Evolutionary conservation across 495 filamentous ascomycete genomes (phyloP), one percentile per base, ranked within the genome.

Genomic region (Pyronema domesticum): DNA sequence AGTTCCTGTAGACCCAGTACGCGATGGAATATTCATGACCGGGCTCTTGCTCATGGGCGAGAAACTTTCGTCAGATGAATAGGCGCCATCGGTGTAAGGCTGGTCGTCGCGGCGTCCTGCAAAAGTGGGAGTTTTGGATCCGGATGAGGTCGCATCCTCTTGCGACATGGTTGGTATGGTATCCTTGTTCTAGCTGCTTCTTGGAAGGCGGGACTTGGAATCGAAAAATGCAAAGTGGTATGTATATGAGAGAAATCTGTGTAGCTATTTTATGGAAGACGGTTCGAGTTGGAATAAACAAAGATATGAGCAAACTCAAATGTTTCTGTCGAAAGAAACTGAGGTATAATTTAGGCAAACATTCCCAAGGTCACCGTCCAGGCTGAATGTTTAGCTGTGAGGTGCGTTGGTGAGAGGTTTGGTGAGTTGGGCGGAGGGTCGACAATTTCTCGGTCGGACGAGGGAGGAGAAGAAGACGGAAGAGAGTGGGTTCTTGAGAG

Each of bases 131-230:
- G 53, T 62, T 36, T 59, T 57, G 45, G 60, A 56, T 11, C 57
- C 53, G 37, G 60, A 53, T n/a, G 58, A 60, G 37, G 54, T 59
- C 45, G 54, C 50, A 55, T 64, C 57, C 33, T 55, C 60, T 43
- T 57, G 56, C 30, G 60, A 59, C 47, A 61, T 62, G 37, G 50
- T 57, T 46, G 13, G 13, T 35, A 19, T 1, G 14, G 14, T 19
- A 17, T 47, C 23, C 23, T n/a, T 47, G 35, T 61, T 57, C 37
- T 30, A 30, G 23, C 23, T 30, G 23, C 5, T 30, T 30, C 23
- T 30, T 30, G 23, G 23, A 30, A 30, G 23, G 23, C 23, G 23
- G 5, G 5, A 30, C 23, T 30, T 30, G 23, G 23, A 2, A 30
- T 30, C 23, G 23, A 30, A 30, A 30, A 30, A 30, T 60, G 57